A percentile compares a stretch with the other conserved stretches of the same genome.
Evolutionary conservation across 2,329 filamentous ascomycete species (phyloP).

Genomic region (Colletotrichum costaricense): DNA sequence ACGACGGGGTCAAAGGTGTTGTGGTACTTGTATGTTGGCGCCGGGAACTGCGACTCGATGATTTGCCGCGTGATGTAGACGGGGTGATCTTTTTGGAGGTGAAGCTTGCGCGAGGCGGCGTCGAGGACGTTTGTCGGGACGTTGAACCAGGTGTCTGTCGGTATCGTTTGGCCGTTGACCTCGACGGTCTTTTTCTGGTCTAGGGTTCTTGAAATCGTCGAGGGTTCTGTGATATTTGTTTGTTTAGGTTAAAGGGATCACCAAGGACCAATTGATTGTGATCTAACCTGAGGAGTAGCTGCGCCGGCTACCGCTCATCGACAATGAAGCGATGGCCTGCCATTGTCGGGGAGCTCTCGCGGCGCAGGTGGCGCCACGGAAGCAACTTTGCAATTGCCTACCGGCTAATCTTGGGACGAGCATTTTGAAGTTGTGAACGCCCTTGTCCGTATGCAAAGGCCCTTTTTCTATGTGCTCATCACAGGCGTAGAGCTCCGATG

Average conservation of each 20-base stretch:
- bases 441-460: slow-evolving; percentile 19
- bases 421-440: slow-evolving; percentile 4
- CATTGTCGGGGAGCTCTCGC: slow-evolving; percentile 7
- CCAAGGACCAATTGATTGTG: not conserved
- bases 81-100: slow-evolving; percentile 91
- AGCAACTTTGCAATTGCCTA: slow-evolving; percentile 32
- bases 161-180: slow-evolving; percentile 73
- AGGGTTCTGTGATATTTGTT: slow-evolving; percentile 3
- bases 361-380: slow-evolving; percentile 18
- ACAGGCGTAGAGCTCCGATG: not conserved
- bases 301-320: slow-evolving; percentile 9
- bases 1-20: slow-evolving; percentile 87
- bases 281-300: slow-evolving; percentile 41
- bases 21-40: slow-evolving; percentile 78
- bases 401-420: slow-evolving; percentile 27
- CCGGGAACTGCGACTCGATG: slow-evolving; percentile 89
- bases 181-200: slow-evolving; percentile 53
- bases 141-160: slow-evolving; percentile 87
- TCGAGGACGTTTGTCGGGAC: slow-evolving; percentile 79
- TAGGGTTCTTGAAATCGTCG: not conserved
- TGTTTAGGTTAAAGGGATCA: not conserved
- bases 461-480: slow-evolving; percentile 5
- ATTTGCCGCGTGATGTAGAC: slow-evolving; percentile 90
- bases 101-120: slow-evolving; percentile 81
- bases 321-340: slow-evolving; percentile 12